phyloP scores from a whole-genome alignment of 257 asterid genomes.

The Capsicum baccatum region DNA sequence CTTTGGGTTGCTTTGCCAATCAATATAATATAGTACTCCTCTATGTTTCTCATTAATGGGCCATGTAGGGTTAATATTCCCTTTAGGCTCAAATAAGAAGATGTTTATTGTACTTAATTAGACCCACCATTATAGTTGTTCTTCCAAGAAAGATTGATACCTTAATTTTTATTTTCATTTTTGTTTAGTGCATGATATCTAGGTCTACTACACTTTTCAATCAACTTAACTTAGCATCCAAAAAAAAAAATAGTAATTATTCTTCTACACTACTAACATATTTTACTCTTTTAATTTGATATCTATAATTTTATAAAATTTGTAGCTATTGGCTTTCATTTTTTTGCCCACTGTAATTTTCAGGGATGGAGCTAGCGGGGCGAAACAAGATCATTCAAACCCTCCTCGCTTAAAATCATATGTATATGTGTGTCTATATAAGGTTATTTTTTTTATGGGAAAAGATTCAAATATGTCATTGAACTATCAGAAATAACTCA shows the following conservation, averaged over 20 bases:
- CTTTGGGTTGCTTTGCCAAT: conserved; percentile 21
- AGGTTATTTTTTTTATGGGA: no score
- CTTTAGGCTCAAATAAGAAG: conserved; percentile 1
- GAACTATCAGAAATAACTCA: no score
- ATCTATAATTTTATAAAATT: not conserved
- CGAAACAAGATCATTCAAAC: no score
- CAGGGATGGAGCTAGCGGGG: not conserved
- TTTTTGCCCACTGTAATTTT: not conserved
- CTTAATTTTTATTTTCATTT: not conserved
- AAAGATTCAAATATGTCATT: no score
- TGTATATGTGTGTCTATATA: no score
- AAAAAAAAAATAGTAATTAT: conserved; percentile 1
- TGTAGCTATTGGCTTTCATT: not conserved
- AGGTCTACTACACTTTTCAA: conserved; percentile 7
- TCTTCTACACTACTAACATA: not conserved
- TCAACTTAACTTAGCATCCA: not conserved
- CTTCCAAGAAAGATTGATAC: conserved; percentile 24
- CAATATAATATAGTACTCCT: not conserved
- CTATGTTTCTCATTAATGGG: conserved; percentile 15
- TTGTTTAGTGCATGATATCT: not conserved
- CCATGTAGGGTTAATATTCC: conserved; percentile 24
- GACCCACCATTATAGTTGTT: conserved; percentile 24
- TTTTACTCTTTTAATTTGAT: not conserved
- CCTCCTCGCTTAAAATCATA: no score
- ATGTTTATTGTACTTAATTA: not conserved